phyloP scores from a whole-genome alignment of 225 moss, liverwort and hornwort genomes.

The Straminergon stramineum region DNA sequence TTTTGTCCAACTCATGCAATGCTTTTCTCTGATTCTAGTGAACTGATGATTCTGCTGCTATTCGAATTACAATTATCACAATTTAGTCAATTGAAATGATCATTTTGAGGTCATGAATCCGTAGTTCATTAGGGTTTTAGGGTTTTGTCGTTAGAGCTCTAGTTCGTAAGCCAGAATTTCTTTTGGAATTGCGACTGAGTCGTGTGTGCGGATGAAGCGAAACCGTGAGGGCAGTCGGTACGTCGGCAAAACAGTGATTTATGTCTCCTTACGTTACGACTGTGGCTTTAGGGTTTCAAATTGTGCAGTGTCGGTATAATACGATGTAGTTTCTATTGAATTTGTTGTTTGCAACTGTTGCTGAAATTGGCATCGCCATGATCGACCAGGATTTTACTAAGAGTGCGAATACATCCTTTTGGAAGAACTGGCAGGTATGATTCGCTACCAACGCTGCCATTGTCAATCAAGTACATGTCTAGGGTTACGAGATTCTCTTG shows the following conservation, averaged over 20 bases:
- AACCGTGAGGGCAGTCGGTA: neutral
- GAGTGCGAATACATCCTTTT: neutral
- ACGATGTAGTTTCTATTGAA: neutral
- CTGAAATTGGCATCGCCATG: neutral
- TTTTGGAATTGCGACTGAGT: neutral
- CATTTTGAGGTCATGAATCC: neutral
- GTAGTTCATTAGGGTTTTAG: neutral
- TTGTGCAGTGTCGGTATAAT: neutral
- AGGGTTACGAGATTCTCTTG: neutral
- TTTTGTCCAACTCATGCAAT: neutral
- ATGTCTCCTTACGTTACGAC: neutral
- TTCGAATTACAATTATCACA: neutral
- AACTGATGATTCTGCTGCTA: neutral
- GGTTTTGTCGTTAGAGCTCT: neutral
- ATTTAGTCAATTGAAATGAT: neutral
- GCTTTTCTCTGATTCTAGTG: neutral
- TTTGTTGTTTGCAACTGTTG: neutral
- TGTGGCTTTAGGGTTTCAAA: neutral
- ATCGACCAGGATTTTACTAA: conserved; percentile 10
- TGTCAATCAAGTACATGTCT: neutral
- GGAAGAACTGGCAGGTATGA: conserved; percentile 45
- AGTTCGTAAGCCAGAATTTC: neutral
- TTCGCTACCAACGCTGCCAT: neutral
- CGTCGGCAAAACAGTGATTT: neutral
- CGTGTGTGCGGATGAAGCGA: neutral